Percentiles rank a stretch among this genome's conserved stretches.
Conservation (phyloP, 2,329 filamentous ascomycete genomes). For the Fusarium annulatum region DNA sequence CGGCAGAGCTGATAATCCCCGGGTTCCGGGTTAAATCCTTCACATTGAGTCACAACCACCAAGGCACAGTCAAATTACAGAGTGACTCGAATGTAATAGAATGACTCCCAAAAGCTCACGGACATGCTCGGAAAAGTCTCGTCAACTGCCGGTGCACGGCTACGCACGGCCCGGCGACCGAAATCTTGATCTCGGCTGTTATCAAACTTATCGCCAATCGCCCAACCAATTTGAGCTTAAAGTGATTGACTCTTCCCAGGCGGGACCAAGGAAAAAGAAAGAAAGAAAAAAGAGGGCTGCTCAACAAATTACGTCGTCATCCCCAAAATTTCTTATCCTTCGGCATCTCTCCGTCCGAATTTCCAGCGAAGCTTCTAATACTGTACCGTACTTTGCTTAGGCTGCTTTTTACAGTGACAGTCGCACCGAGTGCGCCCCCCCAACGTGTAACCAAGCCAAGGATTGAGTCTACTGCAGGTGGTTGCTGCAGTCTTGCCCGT, state of each 20-base stretch:
- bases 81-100: neutral
- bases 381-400: neutral
- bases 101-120: neutral
- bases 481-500: slow-evolving; percentile 8
- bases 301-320: slow-evolving; percentile 30
- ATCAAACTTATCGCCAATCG: slow-evolving; percentile 18
- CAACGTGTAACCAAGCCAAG: slow-evolving; percentile 9
- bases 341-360: slow-evolving; percentile 28
- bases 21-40: neutral
- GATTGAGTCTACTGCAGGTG: slow-evolving; percentile 21
- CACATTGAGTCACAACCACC: neutral
- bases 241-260: neutral
- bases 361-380: neutral
- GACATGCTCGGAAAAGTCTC: slow-evolving; percentile 25
- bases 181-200: slow-evolving; percentile 8
- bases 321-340: slow-evolving; percentile 14
- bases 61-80: neutral
- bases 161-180: slow-evolving; percentile 32
- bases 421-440: neutral
- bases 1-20: slow-evolving; percentile 8
- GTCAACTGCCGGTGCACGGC: slow-evolving; percentile 26
- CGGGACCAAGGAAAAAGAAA: slow-evolving; percentile 1
- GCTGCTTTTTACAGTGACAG: neutral
- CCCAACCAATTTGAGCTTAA: slow-evolving; percentile 28
- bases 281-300: neutral